A percentile compares a stretch with the other conserved stretches of the same genome.
These are phyloP conservation scores for Eutreptiella sp. DNA, from an alignment of 208 protist genomes.

Conservation along the genomic window DNA sequence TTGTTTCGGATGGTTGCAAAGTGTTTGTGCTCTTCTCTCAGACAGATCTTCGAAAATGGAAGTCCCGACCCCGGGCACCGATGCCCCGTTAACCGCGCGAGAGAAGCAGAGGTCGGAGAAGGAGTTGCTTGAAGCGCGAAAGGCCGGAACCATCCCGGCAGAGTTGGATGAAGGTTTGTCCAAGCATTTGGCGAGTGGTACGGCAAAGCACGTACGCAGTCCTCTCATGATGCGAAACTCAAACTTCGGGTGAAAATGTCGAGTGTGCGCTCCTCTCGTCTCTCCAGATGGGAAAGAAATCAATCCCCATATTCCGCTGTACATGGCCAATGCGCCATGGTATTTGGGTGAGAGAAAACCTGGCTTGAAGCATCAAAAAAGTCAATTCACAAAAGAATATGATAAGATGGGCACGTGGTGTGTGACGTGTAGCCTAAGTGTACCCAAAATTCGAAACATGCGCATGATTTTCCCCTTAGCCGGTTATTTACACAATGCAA, in stretches of 20 bases:
- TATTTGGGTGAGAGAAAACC: slow-evolving; percentile 70
- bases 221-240: too few relatives aligned
- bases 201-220: too few relatives aligned
- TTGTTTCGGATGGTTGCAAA: too few relatives aligned
- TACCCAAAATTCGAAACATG: slow-evolving; percentile 17
- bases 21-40: too few relatives aligned
- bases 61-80: too few relatives aligned
- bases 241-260: too few relatives aligned
- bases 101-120: slow-evolving; percentile 34
- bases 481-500: slow-evolving; percentile 40
- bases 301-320: slow-evolving; percentile 98
- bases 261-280: not conserved
- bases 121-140: slow-evolving; percentile 77
- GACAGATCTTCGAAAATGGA: too few relatives aligned
- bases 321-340: slow-evolving; percentile 94
- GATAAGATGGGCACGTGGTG: not conserved
- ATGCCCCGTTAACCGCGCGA: too few relatives aligned
- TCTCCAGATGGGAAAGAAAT: slow-evolving; percentile 54
- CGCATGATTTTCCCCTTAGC: slow-evolving; percentile 34
- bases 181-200: too few relatives aligned
- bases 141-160: slow-evolving; percentile 38
- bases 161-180: slow-evolving; percentile 42
- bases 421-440: not conserved
- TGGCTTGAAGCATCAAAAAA: slow-evolving; percentile 80
- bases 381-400: slow-evolving; percentile 23